Conservation (phyloP, 495 filamentous ascomycete genomes). For the Trichoderma reesei region DNA sequence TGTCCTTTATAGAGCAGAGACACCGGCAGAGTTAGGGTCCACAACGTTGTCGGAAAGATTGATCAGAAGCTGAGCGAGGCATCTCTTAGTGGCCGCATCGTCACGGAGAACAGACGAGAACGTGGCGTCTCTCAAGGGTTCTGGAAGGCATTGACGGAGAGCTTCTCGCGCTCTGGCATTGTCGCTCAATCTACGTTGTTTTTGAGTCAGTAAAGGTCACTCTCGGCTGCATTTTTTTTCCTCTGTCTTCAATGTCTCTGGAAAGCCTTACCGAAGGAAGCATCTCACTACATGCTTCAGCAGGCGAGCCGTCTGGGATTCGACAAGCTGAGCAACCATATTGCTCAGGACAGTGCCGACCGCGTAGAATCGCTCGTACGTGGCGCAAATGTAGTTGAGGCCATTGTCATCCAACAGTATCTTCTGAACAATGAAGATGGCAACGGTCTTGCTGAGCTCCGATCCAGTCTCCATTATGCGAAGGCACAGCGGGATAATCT, state of each 20-base stretch:
- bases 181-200: slow-evolving; percentile 63
- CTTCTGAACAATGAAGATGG: slow-evolving; percentile 99
- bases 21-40: slow-evolving; percentile 34
- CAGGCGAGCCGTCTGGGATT: slow-evolving; percentile 91
- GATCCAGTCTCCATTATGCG: slow-evolving; percentile 99
- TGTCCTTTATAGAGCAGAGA: slow-evolving; percentile 37
- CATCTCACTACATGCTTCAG: slow-evolving; percentile 98
- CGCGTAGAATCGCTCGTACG: slow-evolving; percentile 98
- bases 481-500: slow-evolving; percentile 96
- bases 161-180: slow-evolving; percentile 95
- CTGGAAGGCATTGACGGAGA: slow-evolving; percentile 90
- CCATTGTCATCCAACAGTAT: slow-evolving; percentile 95
- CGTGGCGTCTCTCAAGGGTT: slow-evolving; percentile 91
- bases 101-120: slow-evolving; percentile 95
- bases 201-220: neutral
- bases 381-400: slow-evolving; percentile 97
- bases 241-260: neutral
- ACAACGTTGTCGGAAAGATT: slow-evolving; percentile 91
- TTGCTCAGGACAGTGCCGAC: slow-evolving; percentile 97
- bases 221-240: neutral
- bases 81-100: slow-evolving; percentile 96
- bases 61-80: slow-evolving; percentile 90
- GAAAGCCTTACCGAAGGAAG: slow-evolving; percentile 67
- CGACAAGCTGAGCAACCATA: slow-evolving; percentile 95
- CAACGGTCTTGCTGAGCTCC: slow-evolving; percentile 96